Evolutionary conservation across 805 yeast species (phyloP).

Genomic region (Clavispora vitiphila): DNA sequence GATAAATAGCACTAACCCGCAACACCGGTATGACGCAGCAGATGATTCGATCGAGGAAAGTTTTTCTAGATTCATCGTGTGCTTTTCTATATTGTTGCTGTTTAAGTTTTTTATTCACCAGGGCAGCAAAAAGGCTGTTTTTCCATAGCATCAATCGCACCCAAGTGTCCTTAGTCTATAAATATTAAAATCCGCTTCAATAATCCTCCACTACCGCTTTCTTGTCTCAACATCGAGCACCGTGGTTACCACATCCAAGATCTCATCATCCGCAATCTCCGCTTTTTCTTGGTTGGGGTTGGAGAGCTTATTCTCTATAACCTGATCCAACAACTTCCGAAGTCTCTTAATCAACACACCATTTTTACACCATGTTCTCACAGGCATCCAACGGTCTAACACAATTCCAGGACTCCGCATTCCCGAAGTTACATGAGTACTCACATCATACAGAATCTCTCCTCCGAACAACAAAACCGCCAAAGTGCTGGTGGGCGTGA

Average conservation of each 20-base stretch:
- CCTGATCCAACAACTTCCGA: constrained; percentile 59
- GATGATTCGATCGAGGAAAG: no score
- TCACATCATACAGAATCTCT: constrained; percentile 53
- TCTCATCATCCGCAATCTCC: constrained; percentile 15
- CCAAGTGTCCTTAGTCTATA: no score
- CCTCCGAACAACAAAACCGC: constrained; percentile 83
- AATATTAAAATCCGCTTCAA: no score
- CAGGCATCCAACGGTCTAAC: constrained; percentile 83
- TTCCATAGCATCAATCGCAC: no score
- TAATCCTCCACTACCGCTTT: not conserved
- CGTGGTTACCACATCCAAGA: constrained; percentile 18
- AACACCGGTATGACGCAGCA: no score
- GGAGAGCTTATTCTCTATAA: constrained; percentile 57
- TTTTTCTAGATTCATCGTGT: no score
- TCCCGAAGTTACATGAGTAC: constrained; percentile 34
- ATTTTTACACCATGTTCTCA: constrained; percentile 90
- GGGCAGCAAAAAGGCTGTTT: no score
- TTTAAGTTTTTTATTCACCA: no score
- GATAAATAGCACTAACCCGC: no score
- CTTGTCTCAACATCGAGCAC: constrained; percentile 6
- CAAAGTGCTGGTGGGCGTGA: constrained; percentile 74
- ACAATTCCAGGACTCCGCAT: constrained; percentile 76
- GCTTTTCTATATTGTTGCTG: no score
- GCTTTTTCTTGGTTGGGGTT: constrained; percentile 19
- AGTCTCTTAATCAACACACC: constrained; percentile 78